A percentile compares a stretch with the other conserved stretches of the same genome.
These are phyloP conservation scores for Kluyveromyces dobzhanskii DNA, from an alignment of 805 yeast species.

Conservation along the genomic window DNA sequence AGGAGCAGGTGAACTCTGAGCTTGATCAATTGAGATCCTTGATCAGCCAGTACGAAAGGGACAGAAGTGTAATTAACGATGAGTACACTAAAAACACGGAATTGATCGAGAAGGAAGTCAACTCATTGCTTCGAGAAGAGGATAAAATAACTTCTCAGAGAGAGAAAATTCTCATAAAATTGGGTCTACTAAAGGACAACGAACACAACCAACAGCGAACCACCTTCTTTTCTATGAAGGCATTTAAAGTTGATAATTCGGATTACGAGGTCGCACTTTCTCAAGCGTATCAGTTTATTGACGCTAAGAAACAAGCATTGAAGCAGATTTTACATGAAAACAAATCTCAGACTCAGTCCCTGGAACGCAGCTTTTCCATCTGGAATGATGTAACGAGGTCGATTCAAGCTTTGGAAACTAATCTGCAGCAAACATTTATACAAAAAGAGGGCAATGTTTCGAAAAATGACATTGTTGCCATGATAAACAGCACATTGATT, in stretches of 20 bases:
- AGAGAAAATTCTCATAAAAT: constrained; percentile 10
- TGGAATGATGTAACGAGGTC: constrained; percentile 20
- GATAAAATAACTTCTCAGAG: constrained; percentile 8
- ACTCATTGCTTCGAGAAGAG: constrained; percentile 11
- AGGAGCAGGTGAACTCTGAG: constrained; percentile 9
- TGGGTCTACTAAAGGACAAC: constrained; percentile 10
- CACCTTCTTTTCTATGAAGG: neutral
- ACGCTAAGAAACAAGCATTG: constrained; percentile 16
- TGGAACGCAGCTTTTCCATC: constrained; percentile 11
- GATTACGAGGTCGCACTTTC: constrained; percentile 12
- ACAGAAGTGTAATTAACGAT: constrained; percentile 16
- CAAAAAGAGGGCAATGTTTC: neutral
- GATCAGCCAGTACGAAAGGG: constrained; percentile 18
- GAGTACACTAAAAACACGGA: constrained; percentile 14
- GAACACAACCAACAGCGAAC: neutral
- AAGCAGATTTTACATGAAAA: constrained; percentile 17
- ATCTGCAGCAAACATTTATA: constrained; percentile 7
- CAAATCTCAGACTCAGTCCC: constrained; percentile 15
- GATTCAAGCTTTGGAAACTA: constrained; percentile 17
- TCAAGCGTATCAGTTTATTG: constrained; percentile 20
- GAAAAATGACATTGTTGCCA: neutral
- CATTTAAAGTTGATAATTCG: neutral
- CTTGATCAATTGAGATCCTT: constrained; percentile 16
- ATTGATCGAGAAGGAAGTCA: constrained; percentile 11
- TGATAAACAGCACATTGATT: neutral